A percentile compares a stretch with the other conserved stretches of the same genome.
Evolutionary conservation across 73 alveolate species (phyloP).

Genomic region (Paramecium biaurelia): DNA sequence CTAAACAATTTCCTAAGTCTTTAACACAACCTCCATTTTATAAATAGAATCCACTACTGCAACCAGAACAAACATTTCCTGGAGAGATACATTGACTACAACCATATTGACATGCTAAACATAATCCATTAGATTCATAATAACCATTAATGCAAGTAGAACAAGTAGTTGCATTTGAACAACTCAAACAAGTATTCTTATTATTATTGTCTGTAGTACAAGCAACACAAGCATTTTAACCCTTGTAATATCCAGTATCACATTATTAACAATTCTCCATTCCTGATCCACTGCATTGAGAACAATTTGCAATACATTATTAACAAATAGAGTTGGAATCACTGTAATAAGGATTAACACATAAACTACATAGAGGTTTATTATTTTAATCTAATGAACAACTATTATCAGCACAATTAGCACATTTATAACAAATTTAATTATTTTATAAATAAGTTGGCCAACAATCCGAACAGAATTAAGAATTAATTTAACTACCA

Average conservation of each 20-base stretch:
- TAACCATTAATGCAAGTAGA: neutral
- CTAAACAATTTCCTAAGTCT: neutral
- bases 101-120: neutral
- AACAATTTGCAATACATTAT: neutral
- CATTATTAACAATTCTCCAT: neutral
- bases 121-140: neutral
- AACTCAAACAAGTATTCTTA: neutral
- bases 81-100: neutral
- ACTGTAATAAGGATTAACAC: neutral
- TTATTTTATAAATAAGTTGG: neutral
- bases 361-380: neutral
- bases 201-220: neutral
- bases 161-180: neutral
- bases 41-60: neutral
- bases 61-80: neutral
- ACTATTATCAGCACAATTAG: neutral
- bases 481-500: neutral
- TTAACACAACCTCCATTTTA: conserved; percentile 30
- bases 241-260: neutral
- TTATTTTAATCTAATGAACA: neutral
- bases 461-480: neutral
- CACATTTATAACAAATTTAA: neutral
- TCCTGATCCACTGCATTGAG: neutral
- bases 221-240: neutral
- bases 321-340: neutral